Evolutionary conservation across 2,329 filamentous ascomycete species (phyloP).

Genomic region (Chrysoporthe deuterocubensis): DNA sequence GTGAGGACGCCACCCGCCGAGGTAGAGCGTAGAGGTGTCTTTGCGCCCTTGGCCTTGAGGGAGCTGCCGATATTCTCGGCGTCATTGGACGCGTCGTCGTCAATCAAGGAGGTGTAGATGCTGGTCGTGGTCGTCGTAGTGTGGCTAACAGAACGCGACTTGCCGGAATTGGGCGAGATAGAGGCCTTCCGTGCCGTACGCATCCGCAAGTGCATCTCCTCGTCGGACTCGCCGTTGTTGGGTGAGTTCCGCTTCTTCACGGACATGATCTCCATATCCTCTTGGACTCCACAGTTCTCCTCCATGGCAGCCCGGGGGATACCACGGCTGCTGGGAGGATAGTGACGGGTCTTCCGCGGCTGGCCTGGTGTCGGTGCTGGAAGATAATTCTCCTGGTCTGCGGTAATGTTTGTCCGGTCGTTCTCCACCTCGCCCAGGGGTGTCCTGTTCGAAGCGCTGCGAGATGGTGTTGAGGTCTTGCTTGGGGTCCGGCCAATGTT

Average conservation of each 20-base stretch:
- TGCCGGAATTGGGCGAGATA: constrained; percentile 65
- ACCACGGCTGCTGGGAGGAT: constrained; percentile 68
- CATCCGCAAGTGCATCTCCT: constrained; percentile 80
- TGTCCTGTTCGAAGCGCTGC: constrained; percentile 73
- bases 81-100: constrained; percentile 72
- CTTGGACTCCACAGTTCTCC: constrained; percentile 55
- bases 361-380: constrained; percentile 95
- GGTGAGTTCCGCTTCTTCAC: constrained; percentile 61
- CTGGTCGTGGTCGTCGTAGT: constrained; percentile 71
- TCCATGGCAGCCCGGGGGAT: constrained; percentile 50
- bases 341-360: constrained; percentile 84
- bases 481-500: constrained; percentile 62
- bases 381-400: constrained; percentile 85
- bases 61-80: constrained; percentile 68
- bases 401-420: constrained; percentile 66
- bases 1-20: constrained; percentile 61
- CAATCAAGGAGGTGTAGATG: constrained; percentile 61
- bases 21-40: constrained; percentile 52
- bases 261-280: constrained; percentile 64
- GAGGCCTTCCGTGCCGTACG: constrained; percentile 68
- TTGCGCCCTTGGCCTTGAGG: constrained; percentile 54
- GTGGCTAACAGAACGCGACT: constrained; percentile 74
- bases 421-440: constrained; percentile 94
- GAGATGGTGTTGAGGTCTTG: constrained; percentile 82
- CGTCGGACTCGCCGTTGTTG: constrained; percentile 72